Evolutionary conservation across 306 rosid genomes (phyloP).

Genomic region (Chamaecrista fasciculata): DNA sequence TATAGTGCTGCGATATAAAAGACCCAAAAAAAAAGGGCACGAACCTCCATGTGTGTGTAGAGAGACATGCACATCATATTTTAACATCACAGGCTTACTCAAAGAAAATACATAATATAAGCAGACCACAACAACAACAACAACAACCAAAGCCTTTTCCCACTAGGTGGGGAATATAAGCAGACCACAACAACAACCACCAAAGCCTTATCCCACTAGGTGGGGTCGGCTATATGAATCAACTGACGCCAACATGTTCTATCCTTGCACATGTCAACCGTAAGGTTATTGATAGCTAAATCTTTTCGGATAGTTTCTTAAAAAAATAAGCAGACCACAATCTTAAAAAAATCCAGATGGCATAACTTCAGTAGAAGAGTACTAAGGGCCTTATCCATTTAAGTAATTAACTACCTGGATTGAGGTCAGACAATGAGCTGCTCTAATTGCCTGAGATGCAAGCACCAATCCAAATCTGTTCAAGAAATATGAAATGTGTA

Average conservation of each 20-base stretch:
- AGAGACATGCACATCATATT: background rate
- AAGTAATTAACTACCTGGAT: conserved; percentile 56
- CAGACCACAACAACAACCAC: too few species aligned
- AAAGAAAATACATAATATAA: background rate
- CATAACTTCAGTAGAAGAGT: background rate
- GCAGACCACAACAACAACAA: background rate
- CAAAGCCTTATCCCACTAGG: too few species aligned
- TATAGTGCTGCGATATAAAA: too few species aligned
- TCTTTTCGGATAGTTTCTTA: too few species aligned
- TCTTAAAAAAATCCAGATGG: background rate
- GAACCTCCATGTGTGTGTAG: too few species aligned
- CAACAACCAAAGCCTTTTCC: too few species aligned
- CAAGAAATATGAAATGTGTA: conserved; percentile 1
- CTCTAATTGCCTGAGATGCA: conserved; percentile 66
- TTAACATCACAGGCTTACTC: background rate
- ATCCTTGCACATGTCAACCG: too few species aligned
- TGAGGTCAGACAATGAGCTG: conserved; percentile 81
- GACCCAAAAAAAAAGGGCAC: too few species aligned
- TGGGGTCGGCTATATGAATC: too few species aligned
- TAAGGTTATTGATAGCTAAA: too few species aligned
- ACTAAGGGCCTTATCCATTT: background rate
- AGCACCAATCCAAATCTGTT: conserved; percentile 65
- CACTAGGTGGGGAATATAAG: too few species aligned
- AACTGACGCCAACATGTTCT: too few species aligned
- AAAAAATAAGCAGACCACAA: background rate